These are phyloP conservation scores for Termitomyces sp. DNA, from an alignment of 768 basidiomycete species.

Conservation along the genomic window DNA sequence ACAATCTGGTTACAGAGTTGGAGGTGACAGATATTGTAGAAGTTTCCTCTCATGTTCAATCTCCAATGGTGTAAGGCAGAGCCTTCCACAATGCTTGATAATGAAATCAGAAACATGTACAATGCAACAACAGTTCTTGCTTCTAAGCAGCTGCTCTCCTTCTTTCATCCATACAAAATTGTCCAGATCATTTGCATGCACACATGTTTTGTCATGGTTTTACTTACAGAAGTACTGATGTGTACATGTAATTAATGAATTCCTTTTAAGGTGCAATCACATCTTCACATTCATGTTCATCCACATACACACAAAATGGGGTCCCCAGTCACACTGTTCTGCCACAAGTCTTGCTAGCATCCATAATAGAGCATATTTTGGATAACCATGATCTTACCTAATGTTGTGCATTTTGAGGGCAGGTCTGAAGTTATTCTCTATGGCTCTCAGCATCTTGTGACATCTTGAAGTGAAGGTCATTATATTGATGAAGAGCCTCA, in stretches of 20 bases:
- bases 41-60: background rate
- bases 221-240: background rate
- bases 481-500: background rate
- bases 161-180: background rate
- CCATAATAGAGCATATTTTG: too few relatives aligned
- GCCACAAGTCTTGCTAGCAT: too few relatives aligned
- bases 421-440: background rate
- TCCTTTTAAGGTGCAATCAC: background rate
- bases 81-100: background rate
- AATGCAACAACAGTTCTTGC: background rate
- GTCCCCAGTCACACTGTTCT: too few relatives aligned
- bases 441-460: background rate
- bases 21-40: background rate
- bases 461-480: background rate
- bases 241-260: background rate
- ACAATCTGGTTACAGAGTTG: too few relatives aligned
- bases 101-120: background rate
- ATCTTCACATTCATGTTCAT: background rate
- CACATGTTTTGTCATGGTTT: background rate
- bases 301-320: background rate
- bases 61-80: background rate
- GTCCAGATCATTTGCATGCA: background rate
- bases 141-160: background rate
- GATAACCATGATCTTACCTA: too few relatives aligned
- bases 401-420: background rate